Evolutionary conservation across 2,329 filamentous ascomycete genomes (phyloP).

Genomic region (Anthostomella pinea): DNA sequence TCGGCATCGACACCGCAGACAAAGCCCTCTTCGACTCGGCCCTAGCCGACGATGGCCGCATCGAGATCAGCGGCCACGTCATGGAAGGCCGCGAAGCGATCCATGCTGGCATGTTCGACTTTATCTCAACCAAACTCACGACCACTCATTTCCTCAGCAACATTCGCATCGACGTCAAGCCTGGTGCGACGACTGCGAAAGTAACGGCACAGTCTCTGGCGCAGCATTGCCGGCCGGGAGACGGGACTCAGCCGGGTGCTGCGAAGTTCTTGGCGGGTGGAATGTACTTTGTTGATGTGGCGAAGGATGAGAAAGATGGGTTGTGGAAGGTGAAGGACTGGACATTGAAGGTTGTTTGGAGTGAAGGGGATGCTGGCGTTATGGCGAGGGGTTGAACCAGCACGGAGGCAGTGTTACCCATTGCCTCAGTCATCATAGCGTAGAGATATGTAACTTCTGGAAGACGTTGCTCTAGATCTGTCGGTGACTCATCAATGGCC

Average conservation of each 20-base stretch:
- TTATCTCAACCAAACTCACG: neutral
- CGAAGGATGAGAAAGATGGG: constrained; percentile 11
- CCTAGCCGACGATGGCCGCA: neutral
- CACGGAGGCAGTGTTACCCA: no score
- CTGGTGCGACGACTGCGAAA: constrained; percentile 1
- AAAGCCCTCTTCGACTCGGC: neutral
- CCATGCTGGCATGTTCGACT: constrained; percentile 2
- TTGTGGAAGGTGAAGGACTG: constrained; percentile 8
- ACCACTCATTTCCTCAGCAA: constrained; percentile 6
- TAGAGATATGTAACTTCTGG: no score
- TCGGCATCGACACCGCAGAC: constrained; percentile 3
- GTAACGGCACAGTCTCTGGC: constrained; percentile 1
- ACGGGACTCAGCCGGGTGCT: neutral
- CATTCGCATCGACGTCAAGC: constrained; percentile 1
- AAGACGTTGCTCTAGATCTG: no score
- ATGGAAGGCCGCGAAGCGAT: no score
- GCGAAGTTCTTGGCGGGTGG: constrained; percentile 2
- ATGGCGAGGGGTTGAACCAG: no score
- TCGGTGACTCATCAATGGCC: no score
- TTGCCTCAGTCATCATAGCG: no score
- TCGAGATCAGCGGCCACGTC: no score
- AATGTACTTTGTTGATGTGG: constrained; percentile 28
- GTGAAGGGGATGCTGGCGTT: constrained; percentile 3
- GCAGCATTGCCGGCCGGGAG: constrained; percentile 4
- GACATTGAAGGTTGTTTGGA: constrained; percentile 3